Base-by-base conservation (phyloP, 176 grass and related monocot genomes). In the Carex pumila region DNA sequence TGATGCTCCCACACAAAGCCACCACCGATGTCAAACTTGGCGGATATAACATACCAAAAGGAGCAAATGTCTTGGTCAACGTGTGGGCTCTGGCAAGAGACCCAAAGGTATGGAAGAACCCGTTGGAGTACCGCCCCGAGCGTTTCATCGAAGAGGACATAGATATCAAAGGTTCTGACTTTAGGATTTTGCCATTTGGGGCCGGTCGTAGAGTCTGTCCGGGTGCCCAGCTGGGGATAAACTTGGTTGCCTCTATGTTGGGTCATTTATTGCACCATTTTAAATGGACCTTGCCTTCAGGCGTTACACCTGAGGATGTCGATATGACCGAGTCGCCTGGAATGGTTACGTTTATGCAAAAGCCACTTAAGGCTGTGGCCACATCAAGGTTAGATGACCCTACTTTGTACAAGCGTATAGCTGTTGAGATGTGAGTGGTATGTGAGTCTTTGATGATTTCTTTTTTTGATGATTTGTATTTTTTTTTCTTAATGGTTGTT, bases 321-420 rank as follows among this genome's bases (percentile, higher is more conserved):
- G 79, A 89, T 47, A 86, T 94, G 87, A 80, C 61, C 19, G 89
- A 91, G 52, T 65, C 60, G n/a, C 85, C 89, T 0, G 89, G 92
- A 10, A 71, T 94, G 70, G 87, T 91, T 78, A 86, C 89, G 0
- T 94, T 94, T 88, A 94, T 94, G 92, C 84, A 63, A 39, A 94
- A 85, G 17, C 79, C 92, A 7, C 31, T 89, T 32, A 63, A 80
- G 52, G 87, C 81, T 8, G 81, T 93, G 18, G 92, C 89, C 63
- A 81, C 36, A 47, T 85, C 92, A 1, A 86, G 89, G 69, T 86
- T 94, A 19, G 72, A 84, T 36, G 85, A 77, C 14, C 63, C 63
- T 22, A 69, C 71, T 55, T 64, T 94, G 25, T 94, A 84, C 79
- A 76, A 74, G 85, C 78, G 85, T 3, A 64, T 94, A 7, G 82